Evolutionary conservation across 1,139 yeast genomes (phyloP), one percentile per base, ranked within the genome.

Genomic region (Geotrichum bryndzae): DNA sequence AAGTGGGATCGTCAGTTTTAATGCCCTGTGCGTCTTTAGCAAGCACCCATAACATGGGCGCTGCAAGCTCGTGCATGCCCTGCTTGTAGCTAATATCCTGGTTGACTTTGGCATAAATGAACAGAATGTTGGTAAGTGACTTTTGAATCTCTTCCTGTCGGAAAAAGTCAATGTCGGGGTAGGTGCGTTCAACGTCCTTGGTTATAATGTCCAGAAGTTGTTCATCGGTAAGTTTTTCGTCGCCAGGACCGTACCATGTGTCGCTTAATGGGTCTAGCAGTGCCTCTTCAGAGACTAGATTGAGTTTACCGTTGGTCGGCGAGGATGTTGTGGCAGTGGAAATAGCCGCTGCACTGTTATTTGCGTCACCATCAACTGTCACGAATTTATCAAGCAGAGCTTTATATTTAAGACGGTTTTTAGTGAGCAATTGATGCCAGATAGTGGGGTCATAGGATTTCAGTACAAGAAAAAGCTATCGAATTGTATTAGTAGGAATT

Each of bases 41-140:
- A 54, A 71, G 60, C 1, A 72, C 74, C 63, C 67, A 72, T 45
- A 72, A 61, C 51, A 84, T 73, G 46, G 84, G 76, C 0, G 85
- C 87, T 50, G 82, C 73, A 18, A 84, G 76, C 69, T 84, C 88
- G 68, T 84, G 88, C 73, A 84, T 78, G 6, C 88, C 88, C 68
- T 84, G 88, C 62, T 84, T 82, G 70, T 84, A 84, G 2, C 87
- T 84, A 41, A 84, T 74, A 23, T 69, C 72, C 4, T 75, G 73
- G 67, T 83, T 81, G 66, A 80, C 77, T 67, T 81, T 80, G 38
- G 84, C 74, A 81, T 86, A 84, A 7, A 82, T 75, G 66, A 76
- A 83, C 54, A 84, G 73, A 2, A 84, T 73, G 57, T 79, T 78
- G 15, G 80, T 76, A 61, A 84, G 70, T 27, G 72, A 69, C 60